Conservation (phyloP, 768 basidiomycete species). For the Amylocystis lapponica region DNA sequence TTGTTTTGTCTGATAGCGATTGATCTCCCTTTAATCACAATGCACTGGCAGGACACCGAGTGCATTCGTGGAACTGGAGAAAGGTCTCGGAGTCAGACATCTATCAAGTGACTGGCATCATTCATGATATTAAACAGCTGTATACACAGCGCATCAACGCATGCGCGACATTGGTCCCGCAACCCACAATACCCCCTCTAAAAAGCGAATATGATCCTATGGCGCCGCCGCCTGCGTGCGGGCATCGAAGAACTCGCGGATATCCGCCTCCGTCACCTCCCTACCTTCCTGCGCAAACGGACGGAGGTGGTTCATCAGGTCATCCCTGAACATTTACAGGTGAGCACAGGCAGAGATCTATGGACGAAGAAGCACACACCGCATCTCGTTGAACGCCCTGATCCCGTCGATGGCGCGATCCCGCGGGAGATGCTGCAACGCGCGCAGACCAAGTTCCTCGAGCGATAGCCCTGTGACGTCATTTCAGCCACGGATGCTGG, state of each 20-base stretch:
- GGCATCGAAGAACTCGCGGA: slow-evolving; percentile 12
- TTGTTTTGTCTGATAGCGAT: too few species aligned
- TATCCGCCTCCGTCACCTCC: slow-evolving; percentile 67
- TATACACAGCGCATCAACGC: too few species aligned
- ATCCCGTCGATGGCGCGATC: slow-evolving; percentile 82
- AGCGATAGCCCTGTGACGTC: slow-evolving; percentile 55
- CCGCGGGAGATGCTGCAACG: slow-evolving; percentile 65
- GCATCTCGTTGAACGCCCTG: slow-evolving; percentile 77
- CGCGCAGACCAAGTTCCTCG: slow-evolving; percentile 81
- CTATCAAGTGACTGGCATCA: too few species aligned
- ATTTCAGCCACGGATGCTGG: not conserved
- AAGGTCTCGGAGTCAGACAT: too few species aligned
- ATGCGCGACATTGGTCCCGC: too few species aligned
- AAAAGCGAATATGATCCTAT: too few species aligned
- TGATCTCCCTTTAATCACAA: too few species aligned
- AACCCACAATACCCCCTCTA: too few species aligned
- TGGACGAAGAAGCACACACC: slow-evolving; percentile 40
- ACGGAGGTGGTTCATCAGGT: slow-evolving; percentile 62
- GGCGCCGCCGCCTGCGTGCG: slow-evolving; percentile 12
- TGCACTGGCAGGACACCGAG: too few species aligned
- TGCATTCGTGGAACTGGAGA: too few species aligned
- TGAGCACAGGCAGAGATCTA: not conserved
- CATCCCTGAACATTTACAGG: slow-evolving; percentile 44
- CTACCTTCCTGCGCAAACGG: slow-evolving; percentile 78
- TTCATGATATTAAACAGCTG: too few species aligned